phyloP scores from a whole-genome alignment of 1,284 basidiomycete species.

The Ceratobasidium sp. region DNA sequence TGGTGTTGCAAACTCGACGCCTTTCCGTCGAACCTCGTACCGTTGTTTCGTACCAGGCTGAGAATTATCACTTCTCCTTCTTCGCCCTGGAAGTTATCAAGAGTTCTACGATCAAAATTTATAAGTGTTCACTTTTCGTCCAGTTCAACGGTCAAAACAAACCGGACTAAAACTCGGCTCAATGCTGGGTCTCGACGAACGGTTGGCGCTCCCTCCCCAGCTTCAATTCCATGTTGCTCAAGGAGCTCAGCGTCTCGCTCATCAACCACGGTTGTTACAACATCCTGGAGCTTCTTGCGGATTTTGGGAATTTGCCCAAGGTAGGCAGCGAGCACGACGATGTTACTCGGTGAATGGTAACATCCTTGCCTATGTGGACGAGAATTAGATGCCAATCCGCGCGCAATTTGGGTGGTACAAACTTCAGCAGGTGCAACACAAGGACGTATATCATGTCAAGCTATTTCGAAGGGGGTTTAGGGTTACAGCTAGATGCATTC shows the following conservation, averaged over 20 bases:
- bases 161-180: constrained; percentile 59
- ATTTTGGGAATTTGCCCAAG: constrained; percentile 77
- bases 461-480: constrained; percentile 58
- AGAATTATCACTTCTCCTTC: constrained; percentile 71
- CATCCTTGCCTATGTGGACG: constrained; percentile 64
- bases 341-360: constrained; percentile 73
- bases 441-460: constrained; percentile 78
- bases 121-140: not conserved
- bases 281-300: constrained; percentile 62
- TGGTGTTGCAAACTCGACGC: not conserved
- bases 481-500: too few relatives aligned
- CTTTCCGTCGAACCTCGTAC: constrained; percentile 53
- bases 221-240: constrained; percentile 62
- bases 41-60: constrained; percentile 77
- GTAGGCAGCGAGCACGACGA: constrained; percentile 81
- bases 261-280: constrained; percentile 74
- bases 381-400: not conserved
- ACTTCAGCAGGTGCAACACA: constrained; percentile 74
- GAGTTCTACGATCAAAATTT: constrained; percentile 63
- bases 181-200: constrained; percentile 66
- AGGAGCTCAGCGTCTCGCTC: constrained; percentile 75
- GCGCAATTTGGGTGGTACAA: constrained; percentile 49
- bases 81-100: constrained; percentile 76
- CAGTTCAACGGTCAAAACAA: not conserved
- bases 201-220: constrained; percentile 53